Conservation (phyloP, 2,329 filamentous ascomycete genomes). For the Phaeosphaeria sp. region DNA sequence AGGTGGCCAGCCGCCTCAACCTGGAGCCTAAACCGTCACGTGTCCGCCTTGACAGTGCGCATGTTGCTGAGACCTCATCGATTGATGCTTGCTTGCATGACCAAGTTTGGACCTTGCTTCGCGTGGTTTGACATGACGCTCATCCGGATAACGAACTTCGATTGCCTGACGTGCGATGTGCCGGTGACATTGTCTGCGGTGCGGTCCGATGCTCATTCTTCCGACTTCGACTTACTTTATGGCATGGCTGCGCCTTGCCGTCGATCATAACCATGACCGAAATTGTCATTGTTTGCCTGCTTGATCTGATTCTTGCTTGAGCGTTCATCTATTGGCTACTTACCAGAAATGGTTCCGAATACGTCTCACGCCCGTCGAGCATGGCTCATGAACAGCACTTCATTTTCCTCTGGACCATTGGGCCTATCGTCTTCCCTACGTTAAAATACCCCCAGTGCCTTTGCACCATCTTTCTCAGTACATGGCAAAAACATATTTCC, state of each 20-base stretch:
- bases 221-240: conserved; percentile 1
- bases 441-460: not conserved
- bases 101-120: conserved; percentile 33
- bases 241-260: not conserved
- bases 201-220: conserved; percentile 18
- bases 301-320: conserved; percentile 20
- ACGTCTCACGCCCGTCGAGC: not conserved
- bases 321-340: not conserved
- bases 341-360: not conserved
- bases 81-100: conserved; percentile 49
- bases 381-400: not conserved
- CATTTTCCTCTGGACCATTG: not conserved
- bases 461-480: not conserved
- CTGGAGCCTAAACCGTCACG: conserved; percentile 42
- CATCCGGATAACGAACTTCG: conserved; percentile 21
- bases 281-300: conserved; percentile 11
- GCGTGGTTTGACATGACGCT: conserved; percentile 32
- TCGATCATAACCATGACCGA: not conserved
- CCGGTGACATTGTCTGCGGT: conserved; percentile 29
- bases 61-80: conserved; percentile 44
- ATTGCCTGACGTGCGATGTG: conserved; percentile 28
- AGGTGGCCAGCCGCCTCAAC: conserved; percentile 35
- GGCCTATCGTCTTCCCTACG: not conserved
- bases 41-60: conserved; percentile 44
- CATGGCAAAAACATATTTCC: not conserved